Percentiles rank a stretch among this genome's conserved stretches.
These are phyloP conservation scores for Bacterosira constricta DNA, from an alignment of 108 stramenopile genomes.

Conservation along the genomic window DNA sequence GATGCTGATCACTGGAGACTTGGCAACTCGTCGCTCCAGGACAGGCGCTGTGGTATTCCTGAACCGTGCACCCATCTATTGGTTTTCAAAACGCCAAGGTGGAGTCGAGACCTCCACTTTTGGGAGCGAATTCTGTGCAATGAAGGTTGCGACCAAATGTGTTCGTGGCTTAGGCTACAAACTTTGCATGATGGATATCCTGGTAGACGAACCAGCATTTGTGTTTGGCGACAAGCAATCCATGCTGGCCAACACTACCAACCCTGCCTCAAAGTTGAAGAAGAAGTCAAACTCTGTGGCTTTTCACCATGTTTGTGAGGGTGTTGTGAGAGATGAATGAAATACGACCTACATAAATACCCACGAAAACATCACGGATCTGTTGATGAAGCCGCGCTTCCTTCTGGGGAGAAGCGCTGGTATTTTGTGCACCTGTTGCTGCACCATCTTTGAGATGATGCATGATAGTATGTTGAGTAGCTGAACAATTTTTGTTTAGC, in stretches of 20 bases:
- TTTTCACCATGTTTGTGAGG: conserved; percentile 46
- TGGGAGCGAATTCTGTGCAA: conserved; percentile 19
- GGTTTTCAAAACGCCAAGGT: background rate
- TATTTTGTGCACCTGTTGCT: conserved; percentile 8
- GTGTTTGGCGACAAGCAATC: too few relatives aligned
- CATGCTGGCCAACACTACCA: conserved; percentile 32
- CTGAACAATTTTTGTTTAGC: too few relatives aligned
- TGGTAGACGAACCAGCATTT: too few relatives aligned
- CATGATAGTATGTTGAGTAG: too few relatives aligned
- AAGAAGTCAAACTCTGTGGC: conserved; percentile 47
- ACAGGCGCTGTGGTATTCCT: conserved; percentile 16
- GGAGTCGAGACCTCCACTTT: background rate
- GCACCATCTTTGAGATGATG: too few relatives aligned
- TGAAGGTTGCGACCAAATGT: conserved; percentile 28
- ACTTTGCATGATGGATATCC: conserved; percentile 55
- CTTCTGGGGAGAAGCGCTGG: conserved; percentile 27
- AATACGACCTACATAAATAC: conserved; percentile 29
- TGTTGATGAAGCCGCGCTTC: too few relatives aligned
- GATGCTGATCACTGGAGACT: conserved; percentile 6
- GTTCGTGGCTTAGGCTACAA: too few relatives aligned
- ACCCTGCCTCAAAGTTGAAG: conserved; percentile 46
- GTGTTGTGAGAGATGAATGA: too few relatives aligned
- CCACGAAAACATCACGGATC: conserved; percentile 16
- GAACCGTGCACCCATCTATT: conserved; percentile 3
- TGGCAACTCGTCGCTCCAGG: conserved; percentile 15